Evolutionary conservation across 768 basidiomycete genomes (phyloP).

Genomic region (Fomitopsis serialis): DNA sequence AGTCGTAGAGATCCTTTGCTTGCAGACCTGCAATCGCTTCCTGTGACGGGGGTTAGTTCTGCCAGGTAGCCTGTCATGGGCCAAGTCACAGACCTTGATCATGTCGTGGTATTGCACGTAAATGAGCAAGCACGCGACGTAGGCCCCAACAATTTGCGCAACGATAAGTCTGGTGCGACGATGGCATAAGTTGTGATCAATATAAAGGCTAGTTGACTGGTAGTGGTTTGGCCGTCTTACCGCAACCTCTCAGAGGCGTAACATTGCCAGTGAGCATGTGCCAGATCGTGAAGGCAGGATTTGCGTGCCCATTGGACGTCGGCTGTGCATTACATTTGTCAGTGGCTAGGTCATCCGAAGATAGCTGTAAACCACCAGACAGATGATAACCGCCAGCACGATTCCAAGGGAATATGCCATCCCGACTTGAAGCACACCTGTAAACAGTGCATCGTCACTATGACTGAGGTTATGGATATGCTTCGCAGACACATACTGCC

Average conservation of each 20-base stretch:
- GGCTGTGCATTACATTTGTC: conserved; percentile 5
- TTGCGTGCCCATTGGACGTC: conserved; percentile 36
- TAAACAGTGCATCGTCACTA: conserved; percentile 8
- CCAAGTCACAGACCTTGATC: conserved; percentile 31
- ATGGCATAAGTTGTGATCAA: background rate
- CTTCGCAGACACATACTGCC: no score
- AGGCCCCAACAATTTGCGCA: conserved; percentile 62
- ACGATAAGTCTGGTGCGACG: conserved; percentile 49
- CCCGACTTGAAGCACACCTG: conserved; percentile 30
- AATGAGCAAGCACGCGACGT: conserved; percentile 52
- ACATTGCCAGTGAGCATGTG: conserved; percentile 50
- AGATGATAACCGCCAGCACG: conserved; percentile 28
- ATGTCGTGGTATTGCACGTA: conserved; percentile 59
- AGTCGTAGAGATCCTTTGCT: conserved; percentile 18
- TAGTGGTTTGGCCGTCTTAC: conserved; percentile 29
- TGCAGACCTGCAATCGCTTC: conserved; percentile 16
- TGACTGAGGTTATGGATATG: no score
- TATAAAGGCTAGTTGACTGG: background rate
- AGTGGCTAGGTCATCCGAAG: background rate
- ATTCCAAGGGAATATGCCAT: conserved; percentile 34
- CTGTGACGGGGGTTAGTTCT: conserved; percentile 11
- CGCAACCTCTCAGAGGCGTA: conserved; percentile 41
- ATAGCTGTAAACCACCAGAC: conserved; percentile 8
- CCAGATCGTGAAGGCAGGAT: conserved; percentile 54
- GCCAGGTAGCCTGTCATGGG: background rate